phyloP scores from a whole-genome alignment of 306 rosid genomes.

The Mimosa bimucronata region DNA sequence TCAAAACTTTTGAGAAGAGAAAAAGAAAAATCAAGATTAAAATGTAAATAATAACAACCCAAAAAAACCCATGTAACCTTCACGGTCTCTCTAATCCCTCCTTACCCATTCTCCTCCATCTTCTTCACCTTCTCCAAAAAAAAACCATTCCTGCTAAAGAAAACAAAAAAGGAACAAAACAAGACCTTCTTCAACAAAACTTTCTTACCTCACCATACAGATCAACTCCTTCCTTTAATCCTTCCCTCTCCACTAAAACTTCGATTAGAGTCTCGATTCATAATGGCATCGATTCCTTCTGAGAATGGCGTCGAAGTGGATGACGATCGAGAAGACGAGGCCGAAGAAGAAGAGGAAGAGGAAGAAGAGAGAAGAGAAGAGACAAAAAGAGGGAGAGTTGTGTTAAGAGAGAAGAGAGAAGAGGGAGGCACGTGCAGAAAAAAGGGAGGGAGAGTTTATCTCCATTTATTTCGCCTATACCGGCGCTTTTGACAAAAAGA shows the following conservation, averaged over 20 bases:
- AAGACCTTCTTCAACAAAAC: background rate
- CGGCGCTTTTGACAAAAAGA: no score
- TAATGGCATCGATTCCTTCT: conserved; percentile 70
- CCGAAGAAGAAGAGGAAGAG: conserved; percentile 56
- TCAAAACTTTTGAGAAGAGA: no score
- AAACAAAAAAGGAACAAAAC: no score
- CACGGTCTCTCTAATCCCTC: background rate
- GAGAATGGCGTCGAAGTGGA: conserved; percentile 83
- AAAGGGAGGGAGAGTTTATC: no score
- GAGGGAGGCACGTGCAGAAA: no score
- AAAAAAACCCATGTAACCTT: background rate
- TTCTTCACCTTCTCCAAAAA: no score
- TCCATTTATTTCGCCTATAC: no score
- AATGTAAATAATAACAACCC: no score
- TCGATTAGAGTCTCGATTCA: conserved; percentile 9
- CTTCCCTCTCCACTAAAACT: background rate
- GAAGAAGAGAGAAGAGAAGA: conserved; percentile 47
- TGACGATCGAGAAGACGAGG: conserved; percentile 85
- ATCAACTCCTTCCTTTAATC: background rate
- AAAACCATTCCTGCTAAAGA: no score
- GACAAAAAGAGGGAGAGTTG: conserved; percentile 51
- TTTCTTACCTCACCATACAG: background rate
- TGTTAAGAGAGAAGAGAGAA: no score
- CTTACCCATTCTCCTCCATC: no score
- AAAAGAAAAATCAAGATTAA: no score